Evolutionary conservation across 2,329 filamentous ascomycete genomes (phyloP), one percentile per base, ranked within the genome.

Genomic region (Pyrenophora seminiperda): DNA sequence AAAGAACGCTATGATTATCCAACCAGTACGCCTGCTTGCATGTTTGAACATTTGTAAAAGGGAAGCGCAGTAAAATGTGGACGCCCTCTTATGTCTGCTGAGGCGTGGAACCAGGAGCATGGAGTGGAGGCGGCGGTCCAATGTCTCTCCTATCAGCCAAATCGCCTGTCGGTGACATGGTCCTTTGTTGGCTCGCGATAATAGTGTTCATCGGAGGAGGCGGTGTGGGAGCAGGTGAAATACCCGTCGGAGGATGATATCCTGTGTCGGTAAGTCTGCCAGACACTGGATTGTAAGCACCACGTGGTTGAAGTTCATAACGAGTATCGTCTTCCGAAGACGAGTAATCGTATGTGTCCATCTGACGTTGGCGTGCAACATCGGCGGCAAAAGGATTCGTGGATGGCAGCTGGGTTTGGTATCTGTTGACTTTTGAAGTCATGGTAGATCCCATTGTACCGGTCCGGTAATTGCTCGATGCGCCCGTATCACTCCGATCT

Each of bases 261-360:
- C 66, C 67, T 19, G 71, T 73, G 33, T 73, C 70, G 6, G 67
- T 68, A 19, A 70, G 58, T 3, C 54, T 60, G 4, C 68, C 69
- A 6, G 59, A 54, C 7, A 73, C 67, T 14, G 68, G 70, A 32
- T 73, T 70, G 45, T 72, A 72, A 4, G 54, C 56, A 29, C 51
- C 58, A 10, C 44, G 57, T 10, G 63, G 56, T 3, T 72, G 70
- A 15, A 74, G 59, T 54, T 74, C 72, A 34, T 69, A 72, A 32
- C 63, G 62, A 11, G 69, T 66, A 2, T 73, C 72, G 17, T 74
- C 72, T 45, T 74, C 72, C 1, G 72, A 74, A 5, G 71, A 73
- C 1, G 71, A 73, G 33, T 71, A 72, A 27, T 68, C 66, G 37
- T 74, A 74, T 5, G 58, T 68, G 19, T 73, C 71, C 47, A 65